Conservation (phyloP, 176 grass and related monocot species). For the Avena eriantha region DNA sequence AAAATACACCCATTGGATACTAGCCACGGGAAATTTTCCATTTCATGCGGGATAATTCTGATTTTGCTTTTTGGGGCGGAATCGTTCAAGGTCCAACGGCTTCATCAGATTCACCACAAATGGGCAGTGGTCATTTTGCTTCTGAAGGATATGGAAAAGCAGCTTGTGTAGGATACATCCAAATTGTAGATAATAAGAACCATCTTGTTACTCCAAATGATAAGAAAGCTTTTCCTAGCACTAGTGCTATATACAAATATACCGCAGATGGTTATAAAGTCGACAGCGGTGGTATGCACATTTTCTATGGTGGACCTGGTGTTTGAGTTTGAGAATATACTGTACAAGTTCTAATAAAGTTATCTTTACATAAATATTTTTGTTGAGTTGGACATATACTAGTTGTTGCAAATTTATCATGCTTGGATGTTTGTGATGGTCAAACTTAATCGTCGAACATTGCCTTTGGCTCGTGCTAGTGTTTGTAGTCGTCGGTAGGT, state of each 20-base stretch:
- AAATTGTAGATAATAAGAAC: neutral
- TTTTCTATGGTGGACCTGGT: conserved; percentile 41
- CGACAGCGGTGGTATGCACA: neutral
- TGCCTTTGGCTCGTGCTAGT: too few relatives aligned
- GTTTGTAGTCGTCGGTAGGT: too few relatives aligned
- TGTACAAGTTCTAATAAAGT: neutral
- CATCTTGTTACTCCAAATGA: neutral
- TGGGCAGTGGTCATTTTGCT: conserved; percentile 52
- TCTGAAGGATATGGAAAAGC: conserved; percentile 28
- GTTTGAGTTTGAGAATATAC: neutral
- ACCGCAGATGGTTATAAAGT: neutral
- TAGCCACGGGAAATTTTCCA: conserved; percentile 38
- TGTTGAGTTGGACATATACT: neutral
- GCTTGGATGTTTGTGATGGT: neutral
- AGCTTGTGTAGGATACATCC: neutral
- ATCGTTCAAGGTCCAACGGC: neutral
- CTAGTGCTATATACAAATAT: conserved; percentile 8
- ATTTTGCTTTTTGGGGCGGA: neutral
- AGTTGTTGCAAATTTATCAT: neutral
- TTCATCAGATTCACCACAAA: neutral
- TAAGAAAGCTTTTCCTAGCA: too few relatives aligned
- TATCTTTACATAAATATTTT: neutral
- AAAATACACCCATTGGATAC: conserved; percentile 23
- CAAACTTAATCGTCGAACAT: neutral
- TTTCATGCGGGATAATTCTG: neutral